These are phyloP conservation scores for Ceratobasidium sp. DNA, from an alignment of 1,284 basidiomycete genomes.

Conservation along the genomic window DNA sequence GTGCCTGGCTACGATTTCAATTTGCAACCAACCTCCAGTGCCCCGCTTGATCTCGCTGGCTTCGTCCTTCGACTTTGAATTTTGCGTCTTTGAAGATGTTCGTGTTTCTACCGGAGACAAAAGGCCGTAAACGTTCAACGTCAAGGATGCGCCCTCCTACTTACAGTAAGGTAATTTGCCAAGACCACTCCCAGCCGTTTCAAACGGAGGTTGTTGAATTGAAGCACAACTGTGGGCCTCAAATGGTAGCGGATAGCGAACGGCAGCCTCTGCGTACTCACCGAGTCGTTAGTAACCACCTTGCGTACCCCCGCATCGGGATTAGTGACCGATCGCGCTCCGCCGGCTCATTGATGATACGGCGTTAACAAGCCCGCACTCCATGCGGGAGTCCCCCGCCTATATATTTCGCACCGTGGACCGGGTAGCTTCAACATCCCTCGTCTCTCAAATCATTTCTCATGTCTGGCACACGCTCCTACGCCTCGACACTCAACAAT, in stretches of 20 bases:
- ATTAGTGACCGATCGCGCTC: neutral
- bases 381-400: conserved; percentile 1
- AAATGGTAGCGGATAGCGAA: neutral
- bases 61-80: too few species aligned
- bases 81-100: too few species aligned
- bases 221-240: too few species aligned
- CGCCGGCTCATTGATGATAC: conserved; percentile 1
- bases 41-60: too few species aligned
- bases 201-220: too few species aligned
- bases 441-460: neutral
- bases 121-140: too few species aligned
- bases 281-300: neutral
- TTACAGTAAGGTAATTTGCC: too few species aligned
- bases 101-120: too few species aligned
- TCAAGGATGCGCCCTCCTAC: too few species aligned
- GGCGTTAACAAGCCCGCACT: conserved; percentile 14
- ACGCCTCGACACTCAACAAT: conserved; percentile 16
- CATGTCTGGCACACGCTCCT: conserved; percentile 26
- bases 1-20: too few species aligned
- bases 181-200: too few species aligned
- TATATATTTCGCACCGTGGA: neutral
- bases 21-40: too few species aligned
- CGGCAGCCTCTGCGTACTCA: neutral
- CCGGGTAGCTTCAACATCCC: neutral
- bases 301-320: neutral